Percentiles rank a stretch among this genome's conserved stretches.
Evolutionary conservation across 164 flowering plant genomes (phyloP).

Genomic region (Echeveria elegans): DNA sequence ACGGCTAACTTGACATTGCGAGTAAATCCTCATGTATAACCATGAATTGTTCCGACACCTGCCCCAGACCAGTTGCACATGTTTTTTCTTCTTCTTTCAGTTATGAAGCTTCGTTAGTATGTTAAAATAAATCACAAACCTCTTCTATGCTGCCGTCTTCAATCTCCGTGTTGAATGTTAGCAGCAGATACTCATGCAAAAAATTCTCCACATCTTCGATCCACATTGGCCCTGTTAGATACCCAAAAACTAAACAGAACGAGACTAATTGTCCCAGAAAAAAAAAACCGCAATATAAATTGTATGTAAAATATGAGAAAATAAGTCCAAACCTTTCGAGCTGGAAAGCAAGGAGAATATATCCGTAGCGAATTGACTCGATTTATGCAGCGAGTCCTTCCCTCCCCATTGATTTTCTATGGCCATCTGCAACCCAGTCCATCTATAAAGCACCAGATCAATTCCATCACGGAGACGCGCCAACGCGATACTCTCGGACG

Average conservation of each 20-base stretch:
- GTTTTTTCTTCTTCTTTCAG: not conserved
- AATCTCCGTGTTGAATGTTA: conserved; percentile 46
- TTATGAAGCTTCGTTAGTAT: not conserved
- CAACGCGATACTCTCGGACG: not conserved
- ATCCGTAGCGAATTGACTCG: conserved; percentile 22
- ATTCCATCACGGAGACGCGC: conserved; percentile 18
- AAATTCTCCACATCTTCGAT: conserved; percentile 35
- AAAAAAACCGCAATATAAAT: not conserved
- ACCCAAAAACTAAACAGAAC: not conserved
- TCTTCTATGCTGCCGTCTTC: conserved; percentile 52
- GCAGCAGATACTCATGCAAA: conserved; percentile 33
- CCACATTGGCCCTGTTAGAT: conserved; percentile 17
- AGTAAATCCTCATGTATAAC: not conserved
- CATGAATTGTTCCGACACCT: conserved; percentile 9
- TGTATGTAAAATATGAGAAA: not conserved
- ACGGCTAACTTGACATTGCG: not conserved
- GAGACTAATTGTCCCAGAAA: too few relatives aligned
- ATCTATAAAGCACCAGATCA: conserved; percentile 19
- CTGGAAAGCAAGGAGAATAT: conserved; percentile 29
- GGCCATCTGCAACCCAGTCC: conserved; percentile 41
- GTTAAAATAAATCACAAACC: conserved; percentile 12
- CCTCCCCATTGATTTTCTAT: conserved; percentile 41
- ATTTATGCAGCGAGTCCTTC: conserved; percentile 24
- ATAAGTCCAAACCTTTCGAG: conserved; percentile 16
- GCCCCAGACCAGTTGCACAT: not conserved